Base-by-base conservation (phyloP, 345 rosid species). In the Cardamine resedifolia region DNA sequence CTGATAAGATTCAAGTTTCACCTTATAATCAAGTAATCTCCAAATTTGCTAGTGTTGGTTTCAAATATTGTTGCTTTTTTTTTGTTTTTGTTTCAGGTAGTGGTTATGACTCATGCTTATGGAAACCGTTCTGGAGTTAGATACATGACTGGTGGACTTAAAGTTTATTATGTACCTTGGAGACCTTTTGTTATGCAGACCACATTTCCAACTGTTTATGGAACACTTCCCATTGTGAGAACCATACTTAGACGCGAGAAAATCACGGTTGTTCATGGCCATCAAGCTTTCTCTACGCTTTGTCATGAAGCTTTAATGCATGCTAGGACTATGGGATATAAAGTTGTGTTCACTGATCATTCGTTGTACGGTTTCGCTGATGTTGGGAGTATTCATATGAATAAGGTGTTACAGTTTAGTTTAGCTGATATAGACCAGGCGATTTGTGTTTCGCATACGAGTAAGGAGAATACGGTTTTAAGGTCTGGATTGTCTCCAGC, bases 261-360 rank as follows among this genome's bases (percentile, higher is more conserved):
- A 38, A 89, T 91, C 59, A 84, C 93, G 0, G 68, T 95, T 55
- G 97, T 91, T 78, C 99, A 91, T 61, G 99, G 96, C 23, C 99
- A 95, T 81, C 96, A 88, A 79, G 99, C 99, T 73, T 91, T 95
- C 81, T 95, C 96, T 4, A 91, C 97, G n/a, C 91, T 95, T 50
- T 91, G 93, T 78, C 99, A 95, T 20, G 96, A 91, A 81, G 95
- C 96, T 44, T 59, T 91, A 81, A 95, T 91, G 97, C 97, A 95
- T 2, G 93, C 99, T 3, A 85, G 96, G 3, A 91, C 93, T 0
- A 91, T 89, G 96, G 96, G 97, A 1, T 91, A 89, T 77, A 95
- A 75, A 80, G 96, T 87, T 52, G 93, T 91, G 5, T 95, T 95
- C 50, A 91, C 99, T 4, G 97, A 95, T 80, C 97, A 95, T 78